Base-by-base conservation (phyloP, 805 yeast species). In the Yarrowia deformans region DNA sequence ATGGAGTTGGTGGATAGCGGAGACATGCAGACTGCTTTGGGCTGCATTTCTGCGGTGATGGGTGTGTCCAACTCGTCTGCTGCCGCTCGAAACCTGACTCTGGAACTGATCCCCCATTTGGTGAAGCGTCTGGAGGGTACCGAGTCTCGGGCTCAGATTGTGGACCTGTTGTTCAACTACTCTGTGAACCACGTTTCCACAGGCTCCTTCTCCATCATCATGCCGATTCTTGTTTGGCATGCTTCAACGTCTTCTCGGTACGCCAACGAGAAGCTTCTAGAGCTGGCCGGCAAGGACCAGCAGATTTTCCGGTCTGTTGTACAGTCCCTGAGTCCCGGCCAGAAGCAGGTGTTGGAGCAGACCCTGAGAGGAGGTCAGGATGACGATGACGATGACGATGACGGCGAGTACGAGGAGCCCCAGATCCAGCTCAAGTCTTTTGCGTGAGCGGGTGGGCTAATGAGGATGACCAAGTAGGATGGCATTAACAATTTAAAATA, bases 371-470 rank as follows among this genome's bases (percentile, higher is more conserved):
- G 55, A 52, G 43, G 7, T 29, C 58, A 70, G 10, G 70, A 63
- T 2, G 70, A 64, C 12, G 60, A 58, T 3, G 69, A 70, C 1
- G 67, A 52, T 35, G 71, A 69, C 12, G 73, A 69, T 2, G 63
- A 56, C 3, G 70, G 54, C 18, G 54, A 69, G n/a, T 72, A 69
- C 10, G 70, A 71, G 9, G 74, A 69, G 8, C 72, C 73, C 0
- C 86, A 83, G 68, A 87, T 87, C 70, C 80, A 84, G 72, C 76
- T 87, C 66, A 87, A 85, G 73, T 79, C 83, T 0, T 87, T 87
- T 74, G 74, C 69, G 1, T 72, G 54, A 12, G 40, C 14, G 40
- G 3, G 42, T n/a, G 18, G 42, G 23, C n/a, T n/a, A n/a, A n/a
- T n/a, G n/a, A n/a, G n/a, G n/a, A n/a, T 35, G n/a, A 9, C 12